Evolutionary conservation across 2,329 filamentous ascomycete genomes (phyloP), one percentile per base, ranked within the genome.

Genomic region (Exophiala sp.): DNA sequence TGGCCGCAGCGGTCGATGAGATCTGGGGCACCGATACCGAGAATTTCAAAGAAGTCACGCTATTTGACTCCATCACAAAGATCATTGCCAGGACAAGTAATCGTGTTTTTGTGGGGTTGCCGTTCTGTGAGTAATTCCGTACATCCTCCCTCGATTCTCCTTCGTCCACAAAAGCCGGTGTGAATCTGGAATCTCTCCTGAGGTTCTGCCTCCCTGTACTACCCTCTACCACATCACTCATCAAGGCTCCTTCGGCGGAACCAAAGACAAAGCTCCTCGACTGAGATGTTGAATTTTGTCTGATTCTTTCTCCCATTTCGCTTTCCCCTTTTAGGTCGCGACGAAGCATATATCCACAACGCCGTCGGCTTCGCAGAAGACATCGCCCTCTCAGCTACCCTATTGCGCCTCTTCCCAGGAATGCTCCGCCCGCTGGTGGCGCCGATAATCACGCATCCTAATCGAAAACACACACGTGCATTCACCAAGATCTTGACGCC

Each of bases 311-410:
- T 10, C 11, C 7, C 8, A 10, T 37, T 8, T n/a, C 16, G 14
- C 3, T 21, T 21, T 39, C 3, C n/a, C 3, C 9, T 1, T 39
- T 19, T 35, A 51, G 48, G 48, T 14, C 46, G 49, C 34, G 35
- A 58, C 21, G 34, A 53, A 39, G 61, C 64, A 4, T 77, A 76
- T 50, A 63, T 80, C 39, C 59, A 68, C 14, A 65, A 67, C 46
- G 74, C 75, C 58, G 64, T 74, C 5, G 62, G 63, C 22, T 81
- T 79, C 52, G 74, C 76, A 24, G 69, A 75, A 52, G 70, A 71
- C 43, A 70, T 79, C 2, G 58, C 78, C 2, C 60, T 72, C 38
- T 73, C 72, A 49, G 66, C 67, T 53, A 65, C 75, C 40, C 52
- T 75, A n/a, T 64, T 77, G 13, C 66, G 66, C 50, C 62, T 77